Evolutionary conservation across 345 rosid genomes (phyloP).

Genomic region (Camelina laxa): DNA sequence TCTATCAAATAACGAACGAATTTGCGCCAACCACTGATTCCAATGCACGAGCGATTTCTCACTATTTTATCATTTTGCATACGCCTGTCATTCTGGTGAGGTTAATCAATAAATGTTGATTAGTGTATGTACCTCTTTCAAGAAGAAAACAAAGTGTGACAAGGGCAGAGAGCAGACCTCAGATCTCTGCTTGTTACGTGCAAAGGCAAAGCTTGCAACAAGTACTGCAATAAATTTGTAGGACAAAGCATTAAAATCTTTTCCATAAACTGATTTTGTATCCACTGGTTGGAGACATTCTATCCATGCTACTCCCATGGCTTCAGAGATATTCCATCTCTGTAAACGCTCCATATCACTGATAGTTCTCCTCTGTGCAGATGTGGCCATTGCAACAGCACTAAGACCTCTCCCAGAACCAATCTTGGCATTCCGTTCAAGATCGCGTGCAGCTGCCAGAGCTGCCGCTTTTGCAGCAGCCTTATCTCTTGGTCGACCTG

Average conservation of each 20-base stretch:
- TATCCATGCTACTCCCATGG: conserved; percentile 98
- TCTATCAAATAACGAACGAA: conserved; percentile 83
- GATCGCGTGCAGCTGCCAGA: conserved; percentile 96
- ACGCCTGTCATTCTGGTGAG: conserved; percentile 79
- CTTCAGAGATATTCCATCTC: conserved; percentile 92
- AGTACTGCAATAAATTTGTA: conserved; percentile 92
- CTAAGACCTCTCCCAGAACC: conserved; percentile 99
- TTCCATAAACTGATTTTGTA: conserved; percentile 88
- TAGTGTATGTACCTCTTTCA: conserved; percentile 3
- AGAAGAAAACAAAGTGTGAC: conserved; percentile 10
- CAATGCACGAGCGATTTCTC: conserved; percentile 57
- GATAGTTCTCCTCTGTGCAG: conserved; percentile 80
- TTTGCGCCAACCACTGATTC: conserved; percentile 89
- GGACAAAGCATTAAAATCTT: conserved; percentile 93
- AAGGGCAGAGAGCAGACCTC: conserved; percentile 64
- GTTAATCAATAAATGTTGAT: conserved; percentile 28
- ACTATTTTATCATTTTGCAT: conserved; percentile 68
- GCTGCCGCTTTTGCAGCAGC: conserved; percentile 99
- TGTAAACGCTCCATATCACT: conserved; percentile 87
- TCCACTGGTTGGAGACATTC: conserved; percentile 96
- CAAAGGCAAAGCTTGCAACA: conserved; percentile 98
- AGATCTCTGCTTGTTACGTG: conserved; percentile 92
- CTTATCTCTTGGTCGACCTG: conserved; percentile 79
- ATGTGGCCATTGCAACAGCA: conserved; percentile 99
- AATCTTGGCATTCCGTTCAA: conserved; percentile 93